A percentile compares a stretch with the other conserved stretches of the same genome.
Conservation (phyloP, 1,284 basidiomycete genomes). For the Cystobasidium pallidum region DNA sequence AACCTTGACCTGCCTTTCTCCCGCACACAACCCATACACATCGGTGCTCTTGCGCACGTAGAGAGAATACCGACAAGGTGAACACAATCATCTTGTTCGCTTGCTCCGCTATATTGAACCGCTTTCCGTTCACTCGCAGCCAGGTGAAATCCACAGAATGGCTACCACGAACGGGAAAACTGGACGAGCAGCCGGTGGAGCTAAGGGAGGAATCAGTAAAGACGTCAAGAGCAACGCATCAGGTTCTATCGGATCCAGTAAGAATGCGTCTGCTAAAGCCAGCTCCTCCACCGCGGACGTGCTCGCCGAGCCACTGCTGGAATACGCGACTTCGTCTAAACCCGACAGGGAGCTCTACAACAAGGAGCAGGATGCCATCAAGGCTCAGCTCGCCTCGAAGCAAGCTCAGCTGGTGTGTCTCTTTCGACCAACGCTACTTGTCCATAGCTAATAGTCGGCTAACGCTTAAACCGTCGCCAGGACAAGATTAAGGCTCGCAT, state of each 20-base stretch:
- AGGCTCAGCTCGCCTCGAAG: slow-evolving; percentile 76
- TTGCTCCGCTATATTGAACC: too few relatives aligned
- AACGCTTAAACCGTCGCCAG: not conserved
- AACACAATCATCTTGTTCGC: too few relatives aligned
- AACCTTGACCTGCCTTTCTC: too few relatives aligned
- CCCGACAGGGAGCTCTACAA: slow-evolving; percentile 82
- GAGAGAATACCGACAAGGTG: not conserved
- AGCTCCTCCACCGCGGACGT: slow-evolving; percentile 5
- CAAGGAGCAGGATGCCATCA: slow-evolving; percentile 78
- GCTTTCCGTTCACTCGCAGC: too few relatives aligned
- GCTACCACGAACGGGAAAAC: slow-evolving; percentile 17
- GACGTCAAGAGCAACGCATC: slow-evolving; percentile 3
- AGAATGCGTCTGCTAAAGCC: slow-evolving; percentile 18
- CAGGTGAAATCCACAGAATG: not conserved
- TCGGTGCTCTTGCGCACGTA: too few relatives aligned
- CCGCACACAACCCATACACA: too few relatives aligned
- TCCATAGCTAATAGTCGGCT: not conserved
- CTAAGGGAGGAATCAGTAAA: slow-evolving; percentile 12
- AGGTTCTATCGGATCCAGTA: not conserved
- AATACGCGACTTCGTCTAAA: slow-evolving; percentile 56
- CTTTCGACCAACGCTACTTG: not conserved
- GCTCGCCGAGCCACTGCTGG: slow-evolving; percentile 24
- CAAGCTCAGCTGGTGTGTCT: slow-evolving; percentile 75
- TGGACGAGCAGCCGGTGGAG: slow-evolving; percentile 8
- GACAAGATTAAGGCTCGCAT: slow-evolving; percentile 16